Conservation (phyloP, 805 yeast species). For the Spathaspora gorwiae region DNA sequence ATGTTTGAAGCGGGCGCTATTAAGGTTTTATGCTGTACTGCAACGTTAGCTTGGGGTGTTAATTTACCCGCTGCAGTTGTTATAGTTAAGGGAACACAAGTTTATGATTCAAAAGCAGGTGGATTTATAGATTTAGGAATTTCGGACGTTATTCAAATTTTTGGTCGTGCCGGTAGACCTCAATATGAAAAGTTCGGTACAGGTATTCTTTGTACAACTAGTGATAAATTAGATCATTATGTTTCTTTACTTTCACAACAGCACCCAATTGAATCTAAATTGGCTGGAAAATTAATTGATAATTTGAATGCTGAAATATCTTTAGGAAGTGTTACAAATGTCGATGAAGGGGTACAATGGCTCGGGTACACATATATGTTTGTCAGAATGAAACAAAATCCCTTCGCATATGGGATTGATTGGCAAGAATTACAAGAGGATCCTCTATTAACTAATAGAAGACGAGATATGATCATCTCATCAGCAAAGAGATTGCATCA, state of each 20-base stretch:
- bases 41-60: slow-evolving; percentile 99
- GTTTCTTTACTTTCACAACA: slow-evolving; percentile 87
- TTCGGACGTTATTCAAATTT: slow-evolving; percentile 94
- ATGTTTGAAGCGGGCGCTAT: slow-evolving; percentile 83
- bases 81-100: slow-evolving; percentile 93
- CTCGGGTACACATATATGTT: slow-evolving; percentile 93
- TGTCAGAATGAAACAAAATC: slow-evolving; percentile 92
- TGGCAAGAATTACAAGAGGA: slow-evolving; percentile 84
- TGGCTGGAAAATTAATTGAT: slow-evolving; percentile 76
- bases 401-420: slow-evolving; percentile 84
- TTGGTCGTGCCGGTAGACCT: slow-evolving; percentile 99
- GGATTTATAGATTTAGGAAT: slow-evolving; percentile 92
- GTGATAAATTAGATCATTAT: slow-evolving; percentile 80
- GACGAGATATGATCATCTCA: slow-evolving; percentile 68
- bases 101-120: slow-evolving; percentile 91
- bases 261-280: slow-evolving; percentile 89
- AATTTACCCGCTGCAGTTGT: slow-evolving; percentile 98
- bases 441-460: slow-evolving; percentile 66
- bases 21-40: slow-evolving; percentile 89
- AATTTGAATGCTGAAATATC: slow-evolving; percentile 96
- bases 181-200: slow-evolving; percentile 91
- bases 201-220: slow-evolving; percentile 82
- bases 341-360: slow-evolving; percentile 95
- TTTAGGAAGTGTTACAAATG: slow-evolving; percentile 88
- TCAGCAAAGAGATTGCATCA: slow-evolving; percentile 84